phyloP scores from a whole-genome alignment of 352 stramenopile species.

The Phytophthora palmivora region DNA sequence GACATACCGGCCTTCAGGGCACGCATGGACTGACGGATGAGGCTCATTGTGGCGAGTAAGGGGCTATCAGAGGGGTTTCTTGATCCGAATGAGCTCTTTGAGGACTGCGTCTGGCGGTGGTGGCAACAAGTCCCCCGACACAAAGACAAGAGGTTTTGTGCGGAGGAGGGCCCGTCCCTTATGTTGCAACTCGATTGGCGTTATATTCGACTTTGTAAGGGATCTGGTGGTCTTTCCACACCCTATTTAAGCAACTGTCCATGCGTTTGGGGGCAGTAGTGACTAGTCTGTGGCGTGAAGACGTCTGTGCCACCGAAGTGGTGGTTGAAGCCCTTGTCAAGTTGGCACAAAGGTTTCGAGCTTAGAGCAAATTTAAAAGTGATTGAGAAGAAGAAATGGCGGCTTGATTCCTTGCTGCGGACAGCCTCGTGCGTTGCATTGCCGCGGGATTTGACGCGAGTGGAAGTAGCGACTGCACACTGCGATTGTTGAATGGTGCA shows the following conservation, averaged over 20 bases:
- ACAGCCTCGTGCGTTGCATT: constrained; percentile 13
- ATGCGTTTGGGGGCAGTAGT: constrained; percentile 15
- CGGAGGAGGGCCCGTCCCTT: constrained; percentile 31
- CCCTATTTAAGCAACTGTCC: constrained; percentile 22
- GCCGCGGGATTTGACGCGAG: constrained; percentile 27
- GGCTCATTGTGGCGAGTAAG: constrained; percentile 61
- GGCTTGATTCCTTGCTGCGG: not conserved
- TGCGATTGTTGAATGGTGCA: constrained; percentile 45
- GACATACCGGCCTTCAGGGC: constrained; percentile 81
- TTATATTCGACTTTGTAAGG: constrained; percentile 12
- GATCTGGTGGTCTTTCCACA: constrained; percentile 24
- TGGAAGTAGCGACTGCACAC: constrained; percentile 10
- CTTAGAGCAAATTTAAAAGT: constrained; percentile 27
- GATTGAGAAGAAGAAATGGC: not conserved
- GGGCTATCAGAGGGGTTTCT: constrained; percentile 21
- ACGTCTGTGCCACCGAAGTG: constrained; percentile 20
- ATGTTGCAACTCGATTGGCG: constrained; percentile 7
- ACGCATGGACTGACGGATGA: constrained; percentile 82
- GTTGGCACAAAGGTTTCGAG: not conserved
- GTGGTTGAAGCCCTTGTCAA: not conserved
- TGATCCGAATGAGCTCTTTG: constrained; percentile 43
- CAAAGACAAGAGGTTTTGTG: constrained; percentile 42
- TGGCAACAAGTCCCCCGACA: constrained; percentile 27
- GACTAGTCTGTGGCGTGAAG: constrained; percentile 1
- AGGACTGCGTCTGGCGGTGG: constrained; percentile 37